A percentile compares a stretch with the other conserved stretches of the same genome.
Evolutionary conservation across 2,329 filamentous ascomycete genomes (phyloP).

Genomic region (Aspergillus flavus): DNA sequence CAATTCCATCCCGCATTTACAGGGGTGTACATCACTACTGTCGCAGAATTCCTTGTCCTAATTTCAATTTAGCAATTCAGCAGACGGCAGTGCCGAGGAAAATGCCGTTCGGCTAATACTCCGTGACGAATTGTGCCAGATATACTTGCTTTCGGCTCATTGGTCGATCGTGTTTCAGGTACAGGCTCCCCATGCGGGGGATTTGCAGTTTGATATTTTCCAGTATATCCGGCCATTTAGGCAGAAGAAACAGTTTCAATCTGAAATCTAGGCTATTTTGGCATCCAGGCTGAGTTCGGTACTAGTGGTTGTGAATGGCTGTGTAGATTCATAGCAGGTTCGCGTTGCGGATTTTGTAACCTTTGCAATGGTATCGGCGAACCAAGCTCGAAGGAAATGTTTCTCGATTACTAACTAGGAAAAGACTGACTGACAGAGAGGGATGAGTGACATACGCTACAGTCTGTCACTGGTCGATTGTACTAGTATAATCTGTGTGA

Average conservation of each 20-base stretch:
- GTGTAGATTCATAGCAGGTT: too few relatives aligned
- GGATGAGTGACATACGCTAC: too few relatives aligned
- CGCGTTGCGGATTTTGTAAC: too few relatives aligned
- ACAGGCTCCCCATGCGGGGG: background rate
- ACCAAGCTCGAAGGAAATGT: too few relatives aligned
- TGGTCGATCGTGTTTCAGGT: background rate
- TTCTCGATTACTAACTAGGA: too few relatives aligned
- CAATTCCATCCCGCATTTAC: constrained; percentile 1
- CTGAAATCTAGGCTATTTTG: background rate
- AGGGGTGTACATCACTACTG: background rate
- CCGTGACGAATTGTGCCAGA: constrained; percentile 1
- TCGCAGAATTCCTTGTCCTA: background rate
- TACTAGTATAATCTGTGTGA: too few relatives aligned
- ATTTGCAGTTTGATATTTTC: background rate
- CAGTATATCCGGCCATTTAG: background rate
- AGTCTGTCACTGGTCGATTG: too few relatives aligned
- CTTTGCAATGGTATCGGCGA: too few relatives aligned
- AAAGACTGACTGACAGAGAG: too few relatives aligned
- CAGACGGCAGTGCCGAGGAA: background rate
- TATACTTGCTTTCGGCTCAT: background rate
- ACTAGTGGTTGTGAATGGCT: too few relatives aligned
- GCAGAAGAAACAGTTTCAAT: background rate
- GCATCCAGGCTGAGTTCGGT: background rate
- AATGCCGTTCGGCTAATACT: background rate
- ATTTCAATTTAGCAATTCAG: background rate